A percentile compares a stretch with the other conserved stretches of the same genome.
phyloP scores from a whole-genome alignment of 495 filamentous ascomycete genomes.

The Alectoria sarmentosa region DNA sequence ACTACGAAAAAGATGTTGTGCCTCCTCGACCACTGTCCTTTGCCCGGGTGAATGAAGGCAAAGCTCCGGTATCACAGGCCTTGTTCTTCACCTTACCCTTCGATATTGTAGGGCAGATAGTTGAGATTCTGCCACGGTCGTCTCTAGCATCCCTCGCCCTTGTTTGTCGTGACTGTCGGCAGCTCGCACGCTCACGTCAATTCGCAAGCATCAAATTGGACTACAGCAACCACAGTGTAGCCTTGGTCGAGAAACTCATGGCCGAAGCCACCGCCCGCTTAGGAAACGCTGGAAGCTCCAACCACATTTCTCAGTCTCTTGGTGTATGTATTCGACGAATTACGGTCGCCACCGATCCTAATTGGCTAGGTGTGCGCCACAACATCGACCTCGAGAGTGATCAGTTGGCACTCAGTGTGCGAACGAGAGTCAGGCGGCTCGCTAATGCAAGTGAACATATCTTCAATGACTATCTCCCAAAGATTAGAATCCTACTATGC shows the following conservation, averaged over 20 bases:
- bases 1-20: not conserved
- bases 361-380: not conserved
- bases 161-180: slow-evolving; percentile 13
- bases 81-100: not conserved
- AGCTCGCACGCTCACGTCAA: slow-evolving; percentile 15
- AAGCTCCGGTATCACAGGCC: not conserved
- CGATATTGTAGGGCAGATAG: not conserved
- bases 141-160: slow-evolving; percentile 16
- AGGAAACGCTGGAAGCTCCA: not conserved
- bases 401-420: not conserved
- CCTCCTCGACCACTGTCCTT: not conserved
- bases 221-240: slow-evolving; percentile 6
- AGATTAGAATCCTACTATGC: not conserved
- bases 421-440: not conserved
- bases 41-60: not conserved
- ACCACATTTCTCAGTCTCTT: not conserved
- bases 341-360: slow-evolving; percentile 5
- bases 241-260: not conserved
- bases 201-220: slow-evolving; percentile 14
- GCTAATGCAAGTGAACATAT: not conserved
- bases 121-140: not conserved
- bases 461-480: not conserved
- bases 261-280: not conserved
- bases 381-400: not conserved
- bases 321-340: slow-evolving; percentile 9